Conservation (phyloP, 192 early-diverging fungal genomes). For the Backusella australiensis region DNA sequence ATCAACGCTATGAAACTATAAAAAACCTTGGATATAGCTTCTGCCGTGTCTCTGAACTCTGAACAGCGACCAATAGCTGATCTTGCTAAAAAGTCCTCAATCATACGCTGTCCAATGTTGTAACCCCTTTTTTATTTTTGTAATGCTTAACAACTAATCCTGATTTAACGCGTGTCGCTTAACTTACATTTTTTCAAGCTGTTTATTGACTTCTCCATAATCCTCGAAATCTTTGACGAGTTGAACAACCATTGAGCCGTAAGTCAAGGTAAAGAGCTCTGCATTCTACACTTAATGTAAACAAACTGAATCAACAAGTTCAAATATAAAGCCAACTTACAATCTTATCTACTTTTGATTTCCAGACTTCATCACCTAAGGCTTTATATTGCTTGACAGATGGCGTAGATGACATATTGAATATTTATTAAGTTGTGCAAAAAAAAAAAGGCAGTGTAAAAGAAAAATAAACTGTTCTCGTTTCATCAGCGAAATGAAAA, state of each 20-base stretch:
- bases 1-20: neutral
- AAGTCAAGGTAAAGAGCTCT: slow-evolving; percentile 97
- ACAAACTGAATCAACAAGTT: slow-evolving; percentile 14
- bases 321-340: slow-evolving; percentile 47
- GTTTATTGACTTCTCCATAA: slow-evolving; percentile 89
- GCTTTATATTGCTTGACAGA: slow-evolving; percentile 68
- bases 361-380: slow-evolving; percentile 96
- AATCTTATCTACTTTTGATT: slow-evolving; percentile 92
- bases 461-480: neutral
- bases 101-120: slow-evolving; percentile 92
- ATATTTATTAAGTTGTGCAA: neutral
- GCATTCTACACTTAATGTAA: slow-evolving; percentile 55
- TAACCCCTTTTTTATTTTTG: slow-evolving; percentile 72
- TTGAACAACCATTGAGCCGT: slow-evolving; percentile 95
- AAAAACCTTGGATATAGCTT: slow-evolving; percentile 88
- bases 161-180: neutral
- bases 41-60: slow-evolving; percentile 89
- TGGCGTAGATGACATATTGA: slow-evolving; percentile 20
- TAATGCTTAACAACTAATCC: neutral
- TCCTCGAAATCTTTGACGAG: slow-evolving; percentile 93
- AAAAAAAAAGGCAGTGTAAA: neutral
- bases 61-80: slow-evolving; percentile 76
- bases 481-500: too few relatives aligned
- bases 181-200: slow-evolving; percentile 94
- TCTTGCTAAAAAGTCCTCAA: slow-evolving; percentile 95